Evolutionary conservation across 2,329 filamentous ascomycete species (phyloP).

Genomic region (Neofusicoccum ribis): DNA sequence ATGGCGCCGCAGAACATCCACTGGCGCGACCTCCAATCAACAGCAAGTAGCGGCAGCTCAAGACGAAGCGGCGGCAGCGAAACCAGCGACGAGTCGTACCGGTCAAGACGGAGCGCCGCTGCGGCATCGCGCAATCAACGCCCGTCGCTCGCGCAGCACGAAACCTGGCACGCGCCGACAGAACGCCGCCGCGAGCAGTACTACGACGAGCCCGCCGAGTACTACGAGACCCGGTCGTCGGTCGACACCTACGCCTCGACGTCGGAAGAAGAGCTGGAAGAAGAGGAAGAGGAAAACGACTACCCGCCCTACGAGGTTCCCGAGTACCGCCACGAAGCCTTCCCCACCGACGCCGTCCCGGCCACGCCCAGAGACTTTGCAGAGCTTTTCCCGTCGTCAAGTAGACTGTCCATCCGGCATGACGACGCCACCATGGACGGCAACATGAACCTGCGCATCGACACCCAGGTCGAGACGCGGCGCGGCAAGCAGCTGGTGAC

Average conservation of each 20-base stretch:
- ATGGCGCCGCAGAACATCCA: conserved; percentile 12
- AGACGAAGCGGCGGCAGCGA: conserved; percentile 25
- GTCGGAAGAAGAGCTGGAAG: conserved; percentile 57
- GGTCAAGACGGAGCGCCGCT: conserved; percentile 34
- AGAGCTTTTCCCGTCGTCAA: conserved; percentile 80
- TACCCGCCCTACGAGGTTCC: conserved; percentile 58
- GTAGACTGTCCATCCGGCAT: conserved; percentile 79
- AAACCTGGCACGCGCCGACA: conserved; percentile 34
- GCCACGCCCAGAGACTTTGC: conserved; percentile 82
- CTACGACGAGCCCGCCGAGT: conserved; percentile 19
- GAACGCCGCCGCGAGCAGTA: conserved; percentile 30
- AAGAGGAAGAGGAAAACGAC: conserved; percentile 48
- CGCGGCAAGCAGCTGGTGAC: conserved; percentile 65
- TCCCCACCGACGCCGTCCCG: conserved; percentile 67
- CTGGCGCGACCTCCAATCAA: conserved; percentile 18
- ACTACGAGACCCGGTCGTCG: conserved; percentile 33
- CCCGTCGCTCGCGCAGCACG: conserved; percentile 31
- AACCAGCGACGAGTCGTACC: conserved; percentile 28
- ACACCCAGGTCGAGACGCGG: conserved; percentile 66
- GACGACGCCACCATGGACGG: conserved; percentile 89
- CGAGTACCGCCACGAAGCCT: conserved; percentile 61
- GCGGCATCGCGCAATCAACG: conserved; percentile 29
- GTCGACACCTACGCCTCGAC: conserved; percentile 77
- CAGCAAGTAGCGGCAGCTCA: conserved; percentile 14
- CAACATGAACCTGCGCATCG: conserved; percentile 93